Evolutionary conservation across 768 basidiomycete genomes (phyloP), one percentile per base, ranked within the genome.

Genomic region (Phanerodontia chrysosporium): DNA sequence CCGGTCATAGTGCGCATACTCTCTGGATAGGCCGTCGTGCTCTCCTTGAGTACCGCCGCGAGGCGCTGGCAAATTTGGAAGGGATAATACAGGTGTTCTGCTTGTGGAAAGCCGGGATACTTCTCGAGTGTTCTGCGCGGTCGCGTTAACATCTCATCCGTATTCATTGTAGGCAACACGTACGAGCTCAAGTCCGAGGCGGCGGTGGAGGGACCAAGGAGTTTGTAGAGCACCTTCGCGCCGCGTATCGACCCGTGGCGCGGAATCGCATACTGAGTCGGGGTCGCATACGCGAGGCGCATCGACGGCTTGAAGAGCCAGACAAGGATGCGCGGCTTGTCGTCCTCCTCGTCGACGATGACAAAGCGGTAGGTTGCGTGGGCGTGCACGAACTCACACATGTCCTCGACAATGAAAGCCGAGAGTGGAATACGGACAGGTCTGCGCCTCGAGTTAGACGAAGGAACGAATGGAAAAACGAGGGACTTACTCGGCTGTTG

Each of bases 241-340:
- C 84, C 86, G 45, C 80, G 76, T 14, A 89, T 79, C 5, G 83
- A 82, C 6, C 80, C 85, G 49, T 75, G 79, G 69, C 84, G 83
- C 8, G 87, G 82, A 22, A 92, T 77, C 7, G 81, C 70, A 56
- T 82, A 83, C 18, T 81, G 75, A 12, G 74, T 72, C 6, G 81
- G 72, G 9, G 82, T 78, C 46, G 82, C 80, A 69, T 93, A 95
- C 1, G 93, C 84, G 14, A 98, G 72, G 12, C 82, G 83, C 64
- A 98, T 84, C 62, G 80, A 86, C 0, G 95, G 94, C 71, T 95
- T 97, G 81, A 98, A 97, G 22, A 98, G 69, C 95, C 96, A 98
- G 22, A 97, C 94, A 62, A 97, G 75, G 14, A 98, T 79, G 55
- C 88, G 78, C 3, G 90, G 85, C 27, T 78, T 81, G 60, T 92